Evolutionary conservation across 768 basidiomycete species (phyloP), one percentile per base, ranked within the genome.

Genomic region (Podaxis carcinomalis): DNA sequence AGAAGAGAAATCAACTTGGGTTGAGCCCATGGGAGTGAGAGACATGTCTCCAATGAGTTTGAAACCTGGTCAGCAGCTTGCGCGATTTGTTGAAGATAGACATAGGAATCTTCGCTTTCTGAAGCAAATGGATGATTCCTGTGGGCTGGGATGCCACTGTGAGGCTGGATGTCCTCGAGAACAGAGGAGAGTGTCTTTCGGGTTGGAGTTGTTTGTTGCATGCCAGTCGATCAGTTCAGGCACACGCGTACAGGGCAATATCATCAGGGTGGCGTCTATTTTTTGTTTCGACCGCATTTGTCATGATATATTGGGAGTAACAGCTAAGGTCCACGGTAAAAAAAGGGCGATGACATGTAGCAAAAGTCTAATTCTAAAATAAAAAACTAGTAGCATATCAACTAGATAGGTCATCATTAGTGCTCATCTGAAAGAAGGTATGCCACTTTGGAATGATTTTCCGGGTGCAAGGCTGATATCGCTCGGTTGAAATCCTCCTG

Each of bases 1-100:
- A 90, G 75, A 25, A 85, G 77, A 14, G 89, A 89, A 36, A 88
- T 77, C 5, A 90, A 77, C 65, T 90, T 91, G 13, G 86, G 79
- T 52, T 87, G 86, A 28, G 82, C 77, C 63, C 84, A 77, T 6
- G 82, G 77, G 10, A 78, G 72, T 5, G 84, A 71, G 14, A 79
- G 63, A 65, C 84, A 83, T 52, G 80, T 68, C 27, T 78, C 75
- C 27, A 90, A 72, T 0, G 85, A 86, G 68, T 80, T 74, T 2
- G 80, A 78, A 13, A 88, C 70, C 65, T 84, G 80, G 40, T 79
- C 75, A 11, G 84, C 77, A 9, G 80, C 72, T 56, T 82, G 53
- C 5, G 59, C 27, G 25, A 61, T 46, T 21, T 82, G 76, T 60
- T 80, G 78, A 51, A 90, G 75, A 36, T 78, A 68, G 2, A 75